Evolutionary conservation across 129 eudicot genomes (phyloP).

Genomic region (Calendula officinalis): DNA sequence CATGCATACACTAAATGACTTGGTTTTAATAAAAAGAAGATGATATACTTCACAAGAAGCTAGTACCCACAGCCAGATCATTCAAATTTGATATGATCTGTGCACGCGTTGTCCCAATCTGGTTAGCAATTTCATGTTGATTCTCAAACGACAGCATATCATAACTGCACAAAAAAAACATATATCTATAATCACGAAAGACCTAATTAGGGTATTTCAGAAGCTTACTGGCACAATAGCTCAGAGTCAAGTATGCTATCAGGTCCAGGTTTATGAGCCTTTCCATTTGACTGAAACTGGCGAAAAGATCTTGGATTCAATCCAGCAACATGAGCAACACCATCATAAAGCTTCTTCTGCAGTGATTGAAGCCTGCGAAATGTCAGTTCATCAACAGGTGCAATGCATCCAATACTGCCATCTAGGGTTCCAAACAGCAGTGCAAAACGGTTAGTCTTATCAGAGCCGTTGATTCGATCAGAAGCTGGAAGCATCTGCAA

Average conservation of each 20-base stretch:
- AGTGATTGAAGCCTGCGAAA: slow-evolving; percentile 94
- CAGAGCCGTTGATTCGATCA: slow-evolving; percentile 39
- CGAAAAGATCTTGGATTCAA: slow-evolving; percentile 90
- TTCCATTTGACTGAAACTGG: slow-evolving; percentile 82
- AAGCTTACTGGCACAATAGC: slow-evolving; percentile 80
- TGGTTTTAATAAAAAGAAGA: background rate
- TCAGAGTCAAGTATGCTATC: slow-evolving; percentile 90
- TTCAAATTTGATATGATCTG: slow-evolving; percentile 89
- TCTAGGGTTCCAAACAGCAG: slow-evolving; percentile 86
- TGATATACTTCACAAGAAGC: slow-evolving; percentile 63
- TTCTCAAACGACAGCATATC: slow-evolving; percentile 89
- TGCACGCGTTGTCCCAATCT: slow-evolving; percentile 88
- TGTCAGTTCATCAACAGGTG: slow-evolving; percentile 91
- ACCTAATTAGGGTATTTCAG: background rate
- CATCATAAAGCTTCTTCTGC: slow-evolving; percentile 87
- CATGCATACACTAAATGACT: slow-evolving; percentile 8
- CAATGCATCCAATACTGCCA: slow-evolving; percentile 94
- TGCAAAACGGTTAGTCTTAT: slow-evolving; percentile 87
- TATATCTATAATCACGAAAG: background rate
- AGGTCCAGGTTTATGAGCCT: slow-evolving; percentile 98
- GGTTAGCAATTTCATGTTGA: slow-evolving; percentile 91
- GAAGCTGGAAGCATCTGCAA: slow-evolving; percentile 81
- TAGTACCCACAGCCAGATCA: slow-evolving; percentile 71
- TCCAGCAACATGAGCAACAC: slow-evolving; percentile 96
- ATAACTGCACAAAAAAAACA: slow-evolving; percentile 49